Percentiles rank a stretch among this genome's conserved stretches.
Conservation (phyloP, 2,329 filamentous ascomycete species). For the Endocalyx cinctus region DNA sequence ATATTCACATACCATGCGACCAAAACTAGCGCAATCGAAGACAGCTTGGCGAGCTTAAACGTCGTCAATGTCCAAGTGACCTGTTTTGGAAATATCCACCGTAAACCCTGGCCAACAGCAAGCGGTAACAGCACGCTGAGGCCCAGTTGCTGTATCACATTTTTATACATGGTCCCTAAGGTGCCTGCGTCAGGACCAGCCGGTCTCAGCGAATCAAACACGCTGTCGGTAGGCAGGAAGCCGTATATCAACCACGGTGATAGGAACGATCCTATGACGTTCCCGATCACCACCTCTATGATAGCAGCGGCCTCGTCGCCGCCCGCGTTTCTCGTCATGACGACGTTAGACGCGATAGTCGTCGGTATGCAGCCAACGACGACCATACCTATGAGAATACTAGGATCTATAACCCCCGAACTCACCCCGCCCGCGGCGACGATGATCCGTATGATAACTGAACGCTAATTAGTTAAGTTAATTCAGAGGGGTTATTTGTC, state of each 20-base stretch:
- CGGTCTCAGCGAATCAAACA: conserved; percentile 54
- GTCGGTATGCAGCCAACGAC: conserved; percentile 66
- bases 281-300: conserved; percentile 67
- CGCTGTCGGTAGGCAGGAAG: conserved; percentile 48
- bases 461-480: conserved; percentile 10
- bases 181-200: conserved; percentile 46
- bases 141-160: conserved; percentile 64
- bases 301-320: conserved; percentile 63
- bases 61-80: conserved; percentile 50
- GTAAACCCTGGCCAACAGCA: conserved; percentile 55
- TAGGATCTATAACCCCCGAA: conserved; percentile 56
- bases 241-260: conserved; percentile 60
- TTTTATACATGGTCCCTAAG: conserved; percentile 57
- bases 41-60: conserved; percentile 47
- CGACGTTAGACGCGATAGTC: conserved; percentile 68
- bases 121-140: conserved; percentile 64
- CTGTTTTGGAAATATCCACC: conserved; percentile 43
- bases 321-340: conserved; percentile 66
- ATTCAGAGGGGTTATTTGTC: too few relatives aligned
- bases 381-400: conserved; percentile 63
- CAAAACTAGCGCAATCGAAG: conserved; percentile 42
- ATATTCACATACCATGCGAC: conserved; percentile 40
- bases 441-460: conserved; percentile 42
- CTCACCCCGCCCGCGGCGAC: conserved; percentile 42
- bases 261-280: conserved; percentile 64